Conservation (phyloP, 345 rosid species). For the Diplotaxis tenuifolia region DNA sequence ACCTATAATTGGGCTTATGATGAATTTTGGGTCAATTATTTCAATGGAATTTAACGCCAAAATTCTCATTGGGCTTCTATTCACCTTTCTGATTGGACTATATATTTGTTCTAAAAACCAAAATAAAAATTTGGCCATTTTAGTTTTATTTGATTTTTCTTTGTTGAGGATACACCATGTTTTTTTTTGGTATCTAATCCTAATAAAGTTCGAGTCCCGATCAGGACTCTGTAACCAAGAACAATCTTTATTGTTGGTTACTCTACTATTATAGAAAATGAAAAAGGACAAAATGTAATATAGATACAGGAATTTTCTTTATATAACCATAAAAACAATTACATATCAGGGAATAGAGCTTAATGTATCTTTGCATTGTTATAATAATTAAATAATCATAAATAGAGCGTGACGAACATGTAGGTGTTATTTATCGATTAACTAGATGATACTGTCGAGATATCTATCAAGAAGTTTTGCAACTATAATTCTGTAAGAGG, state of each 20-base stretch:
- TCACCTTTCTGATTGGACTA: neutral
- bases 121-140: no score
- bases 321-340: neutral
- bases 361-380: neutral
- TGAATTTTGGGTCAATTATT: neutral
- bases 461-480: conserved; percentile 29
- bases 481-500: conserved; percentile 40
- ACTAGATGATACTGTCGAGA: conserved; percentile 14
- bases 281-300: no score
- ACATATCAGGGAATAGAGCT: neutral
- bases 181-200: neutral
- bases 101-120: neutral
- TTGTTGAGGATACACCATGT: neutral
- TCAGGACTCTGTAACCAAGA: neutral
- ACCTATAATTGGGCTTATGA: neutral
- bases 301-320: neutral
- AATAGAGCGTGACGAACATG: neutral
- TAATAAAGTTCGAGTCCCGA: neutral
- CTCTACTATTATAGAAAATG: neutral
- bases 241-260: neutral
- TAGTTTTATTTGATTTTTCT: neutral
- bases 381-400: neutral
- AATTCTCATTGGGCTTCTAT: neutral
- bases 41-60: neutral
- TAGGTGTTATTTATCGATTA: neutral